phyloP scores from a whole-genome alignment of 176 grass and related monocot genomes.

The Tillandsia leiboldiana region DNA sequence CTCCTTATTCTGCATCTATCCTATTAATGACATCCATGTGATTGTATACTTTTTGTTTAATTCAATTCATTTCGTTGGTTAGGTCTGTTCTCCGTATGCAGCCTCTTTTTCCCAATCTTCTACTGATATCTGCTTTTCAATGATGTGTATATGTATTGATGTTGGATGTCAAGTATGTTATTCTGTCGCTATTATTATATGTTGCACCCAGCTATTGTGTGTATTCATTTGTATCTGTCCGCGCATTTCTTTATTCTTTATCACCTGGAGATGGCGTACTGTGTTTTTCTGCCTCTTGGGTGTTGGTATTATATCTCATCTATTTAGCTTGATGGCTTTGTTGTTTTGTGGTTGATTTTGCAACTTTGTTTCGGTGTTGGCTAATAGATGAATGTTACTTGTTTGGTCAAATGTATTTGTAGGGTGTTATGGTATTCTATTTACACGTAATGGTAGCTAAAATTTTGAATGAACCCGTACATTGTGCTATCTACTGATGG shows the following conservation, averaged over 20 bases:
- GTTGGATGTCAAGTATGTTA: not conserved
- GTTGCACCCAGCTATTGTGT: too few relatives aligned
- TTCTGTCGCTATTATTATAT: too few relatives aligned
- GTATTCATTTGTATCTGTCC: not conserved
- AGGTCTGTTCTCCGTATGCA: not conserved
- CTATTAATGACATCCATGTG: not conserved
- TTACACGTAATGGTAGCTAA: too few relatives aligned
- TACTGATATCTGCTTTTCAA: not conserved
- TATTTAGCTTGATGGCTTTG: not conserved
- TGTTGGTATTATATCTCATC: not conserved
- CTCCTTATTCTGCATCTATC: not conserved
- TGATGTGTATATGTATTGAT: not conserved
- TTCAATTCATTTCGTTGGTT: too few relatives aligned
- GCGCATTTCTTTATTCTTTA: not conserved
- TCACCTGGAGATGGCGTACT: not conserved
- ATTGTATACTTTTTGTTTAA: too few relatives aligned
- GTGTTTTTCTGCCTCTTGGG: not conserved
- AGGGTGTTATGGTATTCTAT: too few relatives aligned
- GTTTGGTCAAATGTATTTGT: not conserved
- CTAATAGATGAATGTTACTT: not conserved
- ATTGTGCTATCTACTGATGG: too few relatives aligned
- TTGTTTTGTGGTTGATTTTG: not conserved
- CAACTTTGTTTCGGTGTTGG: not conserved
- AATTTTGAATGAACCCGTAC: too few relatives aligned
- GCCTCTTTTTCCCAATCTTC: not conserved